phyloP scores from a whole-genome alignment of 805 yeast genomes.

The Saccharomyces mikatae region DNA sequence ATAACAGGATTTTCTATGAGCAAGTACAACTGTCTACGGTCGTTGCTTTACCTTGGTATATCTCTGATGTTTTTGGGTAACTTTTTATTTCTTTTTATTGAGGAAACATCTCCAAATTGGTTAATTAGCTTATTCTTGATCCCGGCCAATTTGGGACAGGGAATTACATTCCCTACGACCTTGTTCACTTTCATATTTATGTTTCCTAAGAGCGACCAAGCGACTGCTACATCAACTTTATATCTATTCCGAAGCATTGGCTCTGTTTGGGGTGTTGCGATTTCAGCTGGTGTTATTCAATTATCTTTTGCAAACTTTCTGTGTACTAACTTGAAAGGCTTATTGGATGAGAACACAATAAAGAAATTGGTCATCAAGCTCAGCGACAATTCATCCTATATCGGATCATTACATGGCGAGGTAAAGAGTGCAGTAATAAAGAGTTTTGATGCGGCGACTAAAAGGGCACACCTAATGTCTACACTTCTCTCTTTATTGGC shows the following conservation, averaged over 20 bases:
- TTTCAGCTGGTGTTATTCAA: constrained; percentile 12
- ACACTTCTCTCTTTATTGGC: constrained; percentile 7
- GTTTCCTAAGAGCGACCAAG: constrained; percentile 29
- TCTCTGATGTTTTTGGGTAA: constrained; percentile 33
- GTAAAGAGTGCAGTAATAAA: constrained; percentile 7
- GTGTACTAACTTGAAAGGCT: constrained; percentile 3
- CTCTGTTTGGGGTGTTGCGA: constrained; percentile 36
- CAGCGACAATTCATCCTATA: constrained; percentile 10
- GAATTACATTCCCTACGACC: constrained; percentile 33
- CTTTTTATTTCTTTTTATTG: constrained; percentile 22
- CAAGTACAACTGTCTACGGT: constrained; percentile 22
- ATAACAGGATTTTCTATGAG: constrained; percentile 35
- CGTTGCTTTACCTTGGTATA: constrained; percentile 31
- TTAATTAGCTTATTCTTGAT: constrained; percentile 23
- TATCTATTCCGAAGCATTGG: constrained; percentile 35
- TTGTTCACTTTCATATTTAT: constrained; percentile 33
- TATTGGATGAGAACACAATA: constrained; percentile 7
- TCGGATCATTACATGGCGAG: constrained; percentile 7
- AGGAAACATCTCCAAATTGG: constrained; percentile 21
- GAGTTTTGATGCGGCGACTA: constrained; percentile 9
- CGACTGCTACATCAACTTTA: constrained; percentile 35
- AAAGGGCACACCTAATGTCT: constrained; percentile 8
- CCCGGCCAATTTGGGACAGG: constrained; percentile 36
- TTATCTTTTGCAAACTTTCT: constrained; percentile 5
- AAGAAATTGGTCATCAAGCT: constrained; percentile 6